Evolutionary conservation across 768 basidiomycete species (phyloP), one percentile per base, ranked within the genome.

Genomic region (Rhodocollybia butyracea): DNA sequence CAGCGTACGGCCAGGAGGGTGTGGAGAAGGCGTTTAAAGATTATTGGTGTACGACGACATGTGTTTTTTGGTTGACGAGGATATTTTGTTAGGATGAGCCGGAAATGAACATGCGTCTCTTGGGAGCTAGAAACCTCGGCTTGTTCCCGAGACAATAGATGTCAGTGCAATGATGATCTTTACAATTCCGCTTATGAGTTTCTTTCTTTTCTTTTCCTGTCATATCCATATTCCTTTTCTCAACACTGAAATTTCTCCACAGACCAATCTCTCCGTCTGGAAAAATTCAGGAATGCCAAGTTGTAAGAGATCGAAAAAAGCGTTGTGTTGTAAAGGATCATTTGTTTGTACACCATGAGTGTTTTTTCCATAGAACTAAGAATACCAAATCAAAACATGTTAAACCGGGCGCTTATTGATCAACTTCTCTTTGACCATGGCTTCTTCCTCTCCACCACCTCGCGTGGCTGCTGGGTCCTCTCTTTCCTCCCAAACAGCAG

Each of bases 41-140:
- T 96, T 51, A 67, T 95, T 42, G 78, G 80, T 59, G n/a, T n/a
- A n/a, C n/a, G n/a, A n/a, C n/a, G n/a, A n/a, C n/a, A n/a, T n/a
- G n/a, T n/a, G n/a, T n/a, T n/a, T n/a, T n/a, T n/a, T n/a, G n/a
- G n/a, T n/a, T n/a, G n/a, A n/a, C n/a, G n/a, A n/a, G n/a, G n/a
- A n/a, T n/a, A n/a, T n/a, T n/a, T n/a, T n/a, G n/a, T n/a, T n/a
- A n/a, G n/a, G 92, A 95, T 61, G 96, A 99, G 69, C 91, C 98
- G 62, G 92, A 95, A 75, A 98, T 98, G 96, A 94, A 96, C 70
- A 81, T 98, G 82, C 87, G 95, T n/a, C 76, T 98, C 2, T 71
- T 99, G 27, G 96, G 96, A 5, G 94, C 94, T 0, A 83, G 77
- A 4, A 88, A 81, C 0, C 68, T 98, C 39, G 79, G 78, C 73